Percentiles rank a stretch among this genome's conserved stretches.
Conservation (phyloP, 345 rosid genomes). For the Kandelia obovata region DNA sequence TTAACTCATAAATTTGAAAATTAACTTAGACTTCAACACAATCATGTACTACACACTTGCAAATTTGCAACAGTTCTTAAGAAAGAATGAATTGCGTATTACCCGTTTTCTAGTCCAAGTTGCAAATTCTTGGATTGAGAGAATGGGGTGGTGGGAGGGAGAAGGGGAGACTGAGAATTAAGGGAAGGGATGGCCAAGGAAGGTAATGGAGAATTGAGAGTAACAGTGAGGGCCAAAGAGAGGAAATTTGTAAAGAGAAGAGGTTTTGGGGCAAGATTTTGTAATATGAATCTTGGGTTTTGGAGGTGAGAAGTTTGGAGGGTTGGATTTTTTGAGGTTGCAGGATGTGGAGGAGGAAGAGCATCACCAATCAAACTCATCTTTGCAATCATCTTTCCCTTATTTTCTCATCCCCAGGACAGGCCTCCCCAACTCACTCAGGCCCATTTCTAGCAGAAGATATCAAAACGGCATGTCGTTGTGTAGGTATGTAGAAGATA, state of each 20-base stretch:
- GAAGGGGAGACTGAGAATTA: conserved; percentile 42
- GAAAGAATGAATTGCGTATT: conserved; percentile 2
- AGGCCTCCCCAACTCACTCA: not conserved
- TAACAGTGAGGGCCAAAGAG: conserved; percentile 56
- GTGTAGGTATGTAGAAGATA: too few relatives aligned
- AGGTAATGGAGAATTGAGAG: conserved; percentile 51
- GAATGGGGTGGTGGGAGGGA: conserved; percentile 73
- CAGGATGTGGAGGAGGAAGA: conserved; percentile 25
- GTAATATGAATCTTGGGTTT: conserved; percentile 12
- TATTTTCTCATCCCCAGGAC: not conserved
- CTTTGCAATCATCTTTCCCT: conserved; percentile 7
- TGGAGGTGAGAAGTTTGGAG: conserved; percentile 11
- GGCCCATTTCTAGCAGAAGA: too few relatives aligned
- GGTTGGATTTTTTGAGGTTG: conserved; percentile 21
- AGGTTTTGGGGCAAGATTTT: conserved; percentile 24
- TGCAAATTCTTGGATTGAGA: conserved; percentile 77
- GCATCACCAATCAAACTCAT: conserved; percentile 31
- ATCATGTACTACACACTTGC: not conserved
- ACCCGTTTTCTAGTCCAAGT: conserved; percentile 75
- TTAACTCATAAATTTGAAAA: too few relatives aligned
- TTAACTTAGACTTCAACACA: too few relatives aligned
- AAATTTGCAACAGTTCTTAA: not conserved
- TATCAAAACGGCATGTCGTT: too few relatives aligned
- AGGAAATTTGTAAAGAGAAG: conserved; percentile 35
- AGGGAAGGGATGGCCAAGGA: conserved; percentile 67